A percentile compares a stretch with the other conserved stretches of the same genome.
Conservation (phyloP, 805 yeast genomes). For the Barnettozyma vustinii region DNA sequence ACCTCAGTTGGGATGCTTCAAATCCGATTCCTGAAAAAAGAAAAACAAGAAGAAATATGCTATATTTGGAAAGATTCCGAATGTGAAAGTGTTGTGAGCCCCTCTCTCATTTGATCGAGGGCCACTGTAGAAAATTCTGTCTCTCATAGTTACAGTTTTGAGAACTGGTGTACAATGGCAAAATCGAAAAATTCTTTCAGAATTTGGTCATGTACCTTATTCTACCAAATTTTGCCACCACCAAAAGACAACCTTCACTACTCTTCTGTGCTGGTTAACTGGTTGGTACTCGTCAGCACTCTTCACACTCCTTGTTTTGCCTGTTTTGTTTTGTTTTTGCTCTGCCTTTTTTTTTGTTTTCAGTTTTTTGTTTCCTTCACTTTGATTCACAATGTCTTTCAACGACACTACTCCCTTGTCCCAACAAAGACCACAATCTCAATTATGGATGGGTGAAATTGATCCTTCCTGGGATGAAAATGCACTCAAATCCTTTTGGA, state of each 20-base stretch:
- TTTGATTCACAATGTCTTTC: constrained; percentile 4
- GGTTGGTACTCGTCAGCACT: neutral
- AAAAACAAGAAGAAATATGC: neutral
- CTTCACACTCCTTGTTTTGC: neutral
- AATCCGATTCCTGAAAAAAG: neutral
- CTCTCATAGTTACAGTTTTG: neutral
- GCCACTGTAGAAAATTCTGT: neutral
- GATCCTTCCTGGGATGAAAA: constrained; percentile 82
- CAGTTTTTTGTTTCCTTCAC: neutral
- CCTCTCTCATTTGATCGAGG: neutral
- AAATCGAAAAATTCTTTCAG: neutral
- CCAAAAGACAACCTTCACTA: neutral
- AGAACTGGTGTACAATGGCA: neutral
- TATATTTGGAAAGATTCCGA: neutral
- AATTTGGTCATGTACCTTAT: neutral
- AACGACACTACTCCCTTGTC: constrained; percentile 1
- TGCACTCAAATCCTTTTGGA: constrained; percentile 65
- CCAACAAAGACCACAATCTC: constrained; percentile 3
- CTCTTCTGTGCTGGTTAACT: neutral
- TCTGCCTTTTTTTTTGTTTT: neutral
- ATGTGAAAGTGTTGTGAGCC: neutral
- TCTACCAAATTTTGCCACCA: neutral
- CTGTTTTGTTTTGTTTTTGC: constrained; percentile 1
- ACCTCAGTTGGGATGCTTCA: neutral
- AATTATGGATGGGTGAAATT: constrained; percentile 84